A percentile compares a stretch with the other conserved stretches of the same genome.
Conservation (phyloP, 179 eudicot genomes). For the Nepenthes alata region DNA sequence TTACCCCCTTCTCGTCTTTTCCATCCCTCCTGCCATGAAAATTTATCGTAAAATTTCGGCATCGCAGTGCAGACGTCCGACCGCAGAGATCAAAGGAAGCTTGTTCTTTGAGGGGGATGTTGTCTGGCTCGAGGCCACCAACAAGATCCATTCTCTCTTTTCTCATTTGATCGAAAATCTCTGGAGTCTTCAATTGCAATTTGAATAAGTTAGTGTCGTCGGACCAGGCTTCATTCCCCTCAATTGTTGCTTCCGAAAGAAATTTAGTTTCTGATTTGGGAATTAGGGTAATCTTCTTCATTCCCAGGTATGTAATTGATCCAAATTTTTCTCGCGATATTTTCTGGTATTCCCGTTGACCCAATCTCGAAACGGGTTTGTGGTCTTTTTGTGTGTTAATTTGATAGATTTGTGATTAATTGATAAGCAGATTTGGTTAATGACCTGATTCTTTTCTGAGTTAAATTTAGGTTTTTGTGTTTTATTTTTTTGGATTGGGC, state of each 20-base stretch:
- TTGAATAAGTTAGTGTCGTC: constrained; percentile 8
- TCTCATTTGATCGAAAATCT: too few relatives aligned
- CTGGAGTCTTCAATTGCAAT: too few relatives aligned
- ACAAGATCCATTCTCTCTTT: too few relatives aligned
- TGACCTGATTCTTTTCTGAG: not conserved
- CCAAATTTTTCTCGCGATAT: not conserved
- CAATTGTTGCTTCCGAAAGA: constrained; percentile 19
- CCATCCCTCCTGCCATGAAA: too few relatives aligned
- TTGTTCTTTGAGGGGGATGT: constrained; percentile 27
- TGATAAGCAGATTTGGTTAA: not conserved
- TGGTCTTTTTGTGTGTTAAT: not conserved
- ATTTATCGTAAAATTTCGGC: too few relatives aligned
- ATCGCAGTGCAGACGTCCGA: too few relatives aligned
- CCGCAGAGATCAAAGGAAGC: constrained; percentile 18
- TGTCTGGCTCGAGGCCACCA: constrained; percentile 29
- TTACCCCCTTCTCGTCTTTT: too few relatives aligned
- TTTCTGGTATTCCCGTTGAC: too few relatives aligned
- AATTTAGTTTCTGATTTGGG: too few relatives aligned
- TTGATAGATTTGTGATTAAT: not conserved
- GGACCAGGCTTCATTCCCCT: constrained; percentile 53
- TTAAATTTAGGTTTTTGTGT: not conserved
- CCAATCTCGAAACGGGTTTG: too few relatives aligned
- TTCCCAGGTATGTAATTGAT: not conserved
- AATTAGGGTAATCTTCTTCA: not conserved
- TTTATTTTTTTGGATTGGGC: not conserved